phyloP scores from a whole-genome alignment of 345 rosid genomes.

The Trapa bicornis region DNA sequence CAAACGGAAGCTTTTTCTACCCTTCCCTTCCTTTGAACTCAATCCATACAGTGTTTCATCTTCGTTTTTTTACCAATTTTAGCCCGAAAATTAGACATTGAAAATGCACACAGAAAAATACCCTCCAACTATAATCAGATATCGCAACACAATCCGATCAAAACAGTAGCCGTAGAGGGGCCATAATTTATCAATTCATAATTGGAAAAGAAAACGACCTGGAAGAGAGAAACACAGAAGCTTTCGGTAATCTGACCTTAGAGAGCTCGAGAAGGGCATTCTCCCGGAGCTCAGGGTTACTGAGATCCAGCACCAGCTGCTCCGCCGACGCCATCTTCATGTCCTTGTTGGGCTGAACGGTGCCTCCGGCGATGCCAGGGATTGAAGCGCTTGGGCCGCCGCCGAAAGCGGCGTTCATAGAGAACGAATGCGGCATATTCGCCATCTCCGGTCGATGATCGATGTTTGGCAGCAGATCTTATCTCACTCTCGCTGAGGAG shows the following conservation, averaged over 20 bases:
- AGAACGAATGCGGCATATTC: conserved; percentile 56
- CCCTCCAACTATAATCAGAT: too few species aligned
- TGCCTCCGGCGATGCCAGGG: conserved; percentile 8
- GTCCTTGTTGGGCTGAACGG: conserved; percentile 60
- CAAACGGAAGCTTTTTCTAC: too few species aligned
- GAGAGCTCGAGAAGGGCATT: conserved; percentile 65
- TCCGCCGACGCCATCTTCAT: conserved; percentile 90
- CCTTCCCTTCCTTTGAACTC: too few species aligned
- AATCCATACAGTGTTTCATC: too few species aligned
- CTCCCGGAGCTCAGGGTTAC: conserved; percentile 91
- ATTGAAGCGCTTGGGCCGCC: conserved; percentile 36
- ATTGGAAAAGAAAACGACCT: too few species aligned
- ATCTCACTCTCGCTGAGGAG: too few species aligned
- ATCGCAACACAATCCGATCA: not conserved
- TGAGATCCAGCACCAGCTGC: conserved; percentile 83
- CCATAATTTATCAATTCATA: too few species aligned
- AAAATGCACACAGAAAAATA: too few species aligned
- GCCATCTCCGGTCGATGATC: conserved; percentile 24
- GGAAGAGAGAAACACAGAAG: not conserved
- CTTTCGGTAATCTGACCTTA: conserved; percentile 30
- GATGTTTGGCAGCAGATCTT: not conserved
- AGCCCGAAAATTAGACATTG: too few species aligned
- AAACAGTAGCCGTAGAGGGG: too few species aligned
- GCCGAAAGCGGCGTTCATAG: conserved; percentile 50
- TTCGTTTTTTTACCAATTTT: too few species aligned